These are phyloP conservation scores for Coemansia sp. DNA, from an alignment of 192 early-diverging fungal species.

Conservation along the genomic window DNA sequence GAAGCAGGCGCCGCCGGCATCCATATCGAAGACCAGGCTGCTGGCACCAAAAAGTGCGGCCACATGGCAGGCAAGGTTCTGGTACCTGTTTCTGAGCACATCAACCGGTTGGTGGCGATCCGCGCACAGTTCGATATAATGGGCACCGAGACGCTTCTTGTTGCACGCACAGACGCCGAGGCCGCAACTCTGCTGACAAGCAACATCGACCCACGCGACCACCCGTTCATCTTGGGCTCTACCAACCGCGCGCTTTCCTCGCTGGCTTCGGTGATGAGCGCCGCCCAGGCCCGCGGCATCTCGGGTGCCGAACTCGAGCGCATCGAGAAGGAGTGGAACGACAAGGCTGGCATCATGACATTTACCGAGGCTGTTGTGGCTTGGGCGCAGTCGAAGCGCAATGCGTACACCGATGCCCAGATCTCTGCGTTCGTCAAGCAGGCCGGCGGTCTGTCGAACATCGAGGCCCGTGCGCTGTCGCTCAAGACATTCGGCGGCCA, in stretches of 20 bases:
- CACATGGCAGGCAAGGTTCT: constrained; percentile 99
- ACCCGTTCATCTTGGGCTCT: constrained; percentile 91
- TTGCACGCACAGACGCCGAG: constrained; percentile 95
- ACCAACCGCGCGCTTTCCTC: constrained; percentile 80
- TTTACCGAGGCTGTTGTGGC: constrained; percentile 81
- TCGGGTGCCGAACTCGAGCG: constrained; percentile 72
- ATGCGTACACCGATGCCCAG: constrained; percentile 46
- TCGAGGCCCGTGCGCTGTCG: constrained; percentile 79
- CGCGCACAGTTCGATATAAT: constrained; percentile 98
- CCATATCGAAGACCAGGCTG: constrained; percentile 91
- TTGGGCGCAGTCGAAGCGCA: constrained; percentile 53
- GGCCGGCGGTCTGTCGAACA: constrained; percentile 69
- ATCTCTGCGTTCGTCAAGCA: constrained; percentile 50
- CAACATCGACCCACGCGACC: constrained; percentile 95
- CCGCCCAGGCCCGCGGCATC: constrained; percentile 74
- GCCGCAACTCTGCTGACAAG: constrained; percentile 94
- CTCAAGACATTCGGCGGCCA: constrained; percentile 55
- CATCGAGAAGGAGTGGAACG: constrained; percentile 85
- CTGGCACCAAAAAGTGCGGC: constrained; percentile 98
- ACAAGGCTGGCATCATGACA: constrained; percentile 75
- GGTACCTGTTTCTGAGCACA: constrained; percentile 97
- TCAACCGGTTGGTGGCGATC: constrained; percentile 92
- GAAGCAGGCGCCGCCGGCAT: constrained; percentile 95
- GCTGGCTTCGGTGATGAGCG: constrained; percentile 73
- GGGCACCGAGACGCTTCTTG: constrained; percentile 92